Evolutionary conservation across 768 basidiomycete genomes (phyloP), one percentile per base, ranked within the genome.

Genomic region (Coprinellus micaceus): DNA sequence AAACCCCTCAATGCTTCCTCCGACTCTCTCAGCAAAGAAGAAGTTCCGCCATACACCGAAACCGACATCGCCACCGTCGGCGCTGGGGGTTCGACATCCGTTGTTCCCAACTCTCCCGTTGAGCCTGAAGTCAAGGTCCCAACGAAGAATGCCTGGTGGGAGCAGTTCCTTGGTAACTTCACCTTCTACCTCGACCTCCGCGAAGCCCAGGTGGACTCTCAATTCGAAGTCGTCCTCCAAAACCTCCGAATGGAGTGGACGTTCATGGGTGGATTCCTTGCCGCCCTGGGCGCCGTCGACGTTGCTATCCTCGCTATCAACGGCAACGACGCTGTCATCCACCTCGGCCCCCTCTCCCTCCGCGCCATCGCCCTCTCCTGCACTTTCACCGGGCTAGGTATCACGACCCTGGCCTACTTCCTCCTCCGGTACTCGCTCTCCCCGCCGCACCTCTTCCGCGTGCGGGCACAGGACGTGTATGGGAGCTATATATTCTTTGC

Each of bases 241-340:
- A 67, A 81, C 39, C 61, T 88, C 22, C 72, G 80, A 58, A 70
- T 71, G 25, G 88, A 89, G 60, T 89, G 88, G 88, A 80, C 78
- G 4, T 84, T 80, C 44, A 72, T 82, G 15, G 86, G 84, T n/a
- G 84, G 79, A 33, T 71, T 83, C 64, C 75, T 88, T 2, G 77
- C 84, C 9, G 84, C 83, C 1, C 63, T 88, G 15, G 77, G 85
- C 29, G 83, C 81, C 3, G 75, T 81, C 2, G 69, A 77, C 64
- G 82, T 83, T 0, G 82, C 82, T 2, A 80, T 89, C 1, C 88
- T 89, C 41, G 80, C 86, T 1, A 83, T 89, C 57, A 76, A 80
- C 0, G 72, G 79, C 0, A 81, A 71, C 51, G 72, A 81, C 36
- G 9, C 36, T 0, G 59, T 83, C 1, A 85, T 88, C 67, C 59